A percentile compares a stretch with the other conserved stretches of the same genome.
Evolutionary conservation across 208 protist species (phyloP).

Genomic region (Baffinella frigidus): DNA sequence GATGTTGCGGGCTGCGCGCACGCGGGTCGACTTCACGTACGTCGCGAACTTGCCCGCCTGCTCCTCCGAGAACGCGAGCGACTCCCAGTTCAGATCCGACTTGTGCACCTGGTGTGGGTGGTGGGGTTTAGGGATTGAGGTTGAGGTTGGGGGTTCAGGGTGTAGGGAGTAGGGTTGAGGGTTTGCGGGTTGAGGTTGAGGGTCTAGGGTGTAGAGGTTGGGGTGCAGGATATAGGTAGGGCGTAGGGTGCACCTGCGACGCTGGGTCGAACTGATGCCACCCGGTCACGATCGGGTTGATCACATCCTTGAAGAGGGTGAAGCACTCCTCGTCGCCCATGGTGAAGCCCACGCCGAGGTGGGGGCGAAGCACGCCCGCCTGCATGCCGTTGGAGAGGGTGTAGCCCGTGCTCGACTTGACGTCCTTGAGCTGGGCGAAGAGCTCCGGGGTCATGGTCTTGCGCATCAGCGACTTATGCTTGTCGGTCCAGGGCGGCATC

Average conservation of each 20-base stretch:
- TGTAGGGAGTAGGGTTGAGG: too few species aligned
- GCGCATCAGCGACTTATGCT: slow-evolving; percentile 37
- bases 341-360: background rate
- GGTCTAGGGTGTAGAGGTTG: too few species aligned
- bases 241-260: background rate
- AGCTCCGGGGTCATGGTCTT: slow-evolving; percentile 17
- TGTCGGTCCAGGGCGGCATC: slow-evolving; percentile 30
- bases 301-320: background rate
- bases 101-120: too few species aligned
- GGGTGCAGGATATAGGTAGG: too few species aligned
- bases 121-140: too few species aligned
- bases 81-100: slow-evolving; percentile 5
- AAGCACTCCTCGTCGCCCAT: slow-evolving; percentile 58
- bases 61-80: slow-evolving; percentile 3
- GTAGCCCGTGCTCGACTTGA: slow-evolving; percentile 60
- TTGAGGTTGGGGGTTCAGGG: too few species aligned
- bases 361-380: slow-evolving; percentile 8
- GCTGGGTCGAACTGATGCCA: background rate
- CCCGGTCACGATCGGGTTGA: background rate
- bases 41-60: slow-evolving; percentile 12
- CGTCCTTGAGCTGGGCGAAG: slow-evolving; percentile 22
- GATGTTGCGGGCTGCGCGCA: slow-evolving; percentile 35
- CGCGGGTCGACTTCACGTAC: slow-evolving; percentile 53
- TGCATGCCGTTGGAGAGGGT: slow-evolving; percentile 58
- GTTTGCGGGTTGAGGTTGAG: too few species aligned